Percentiles rank a stretch among this genome's conserved stretches.
phyloP scores from a whole-genome alignment of 1,284 basidiomycete genomes.

The Nidula niveotomentosa region DNA sequence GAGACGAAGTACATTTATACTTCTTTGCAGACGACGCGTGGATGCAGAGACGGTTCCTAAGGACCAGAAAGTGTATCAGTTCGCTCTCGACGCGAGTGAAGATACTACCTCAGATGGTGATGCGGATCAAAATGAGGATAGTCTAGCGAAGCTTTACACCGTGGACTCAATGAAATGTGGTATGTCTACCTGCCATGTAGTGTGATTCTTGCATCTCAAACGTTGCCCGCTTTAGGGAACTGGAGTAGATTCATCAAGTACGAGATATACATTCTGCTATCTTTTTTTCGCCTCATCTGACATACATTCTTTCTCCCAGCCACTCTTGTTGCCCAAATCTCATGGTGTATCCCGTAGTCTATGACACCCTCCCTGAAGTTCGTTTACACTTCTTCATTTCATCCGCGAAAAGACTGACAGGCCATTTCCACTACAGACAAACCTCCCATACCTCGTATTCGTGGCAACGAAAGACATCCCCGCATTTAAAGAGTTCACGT shows the following conservation, averaged over 20 bases:
- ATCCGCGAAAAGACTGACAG: not conserved
- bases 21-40: not conserved
- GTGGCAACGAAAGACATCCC: slow-evolving; percentile 47
- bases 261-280: slow-evolving; percentile 10
- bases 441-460: slow-evolving; percentile 61
- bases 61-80: slow-evolving; percentile 35
- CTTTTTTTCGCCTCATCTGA: slow-evolving; percentile 1
- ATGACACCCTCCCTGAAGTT: slow-evolving; percentile 58
- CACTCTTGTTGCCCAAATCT: slow-evolving; percentile 68
- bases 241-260: slow-evolving; percentile 76
- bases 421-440: slow-evolving; percentile 32
- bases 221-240: slow-evolving; percentile 45
- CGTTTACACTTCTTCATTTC: slow-evolving; percentile 11
- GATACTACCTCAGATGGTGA: slow-evolving; percentile 30
- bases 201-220: not conserved
- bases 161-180: slow-evolving; percentile 52
- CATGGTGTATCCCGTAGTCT: slow-evolving; percentile 54
- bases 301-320: slow-evolving; percentile 26
- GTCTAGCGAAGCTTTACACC: slow-evolving; percentile 29
- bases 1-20: not conserved
- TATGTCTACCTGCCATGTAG: slow-evolving; percentile 17
- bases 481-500: slow-evolving; percentile 53
- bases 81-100: slow-evolving; percentile 42
- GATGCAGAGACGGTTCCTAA: not conserved
- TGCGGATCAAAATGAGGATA: slow-evolving; percentile 34